Evolutionary conservation across 305 asterid genomes (phyloP).

Genomic region (Fraxinus albicans): DNA sequence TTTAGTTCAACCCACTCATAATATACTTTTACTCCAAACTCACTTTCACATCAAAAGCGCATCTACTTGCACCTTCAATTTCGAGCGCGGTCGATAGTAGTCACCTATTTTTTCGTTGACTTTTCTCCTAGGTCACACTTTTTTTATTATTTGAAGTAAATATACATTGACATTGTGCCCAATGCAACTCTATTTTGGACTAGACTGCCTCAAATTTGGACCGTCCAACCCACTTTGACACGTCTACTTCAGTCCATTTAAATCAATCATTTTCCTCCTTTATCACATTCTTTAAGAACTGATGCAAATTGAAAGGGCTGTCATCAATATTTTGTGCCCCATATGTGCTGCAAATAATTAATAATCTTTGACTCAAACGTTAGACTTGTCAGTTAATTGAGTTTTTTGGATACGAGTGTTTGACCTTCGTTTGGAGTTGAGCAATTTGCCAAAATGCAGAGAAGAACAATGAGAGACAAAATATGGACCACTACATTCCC

Average conservation of each 20-base stretch:
- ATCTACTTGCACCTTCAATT: no score
- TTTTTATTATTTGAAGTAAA: no score
- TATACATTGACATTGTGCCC: background rate
- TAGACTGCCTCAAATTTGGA: background rate
- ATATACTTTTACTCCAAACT: no score
- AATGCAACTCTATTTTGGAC: background rate
- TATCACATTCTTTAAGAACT: no score
- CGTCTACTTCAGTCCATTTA: background rate
- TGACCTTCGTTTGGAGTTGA: background rate
- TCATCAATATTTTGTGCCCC: no score
- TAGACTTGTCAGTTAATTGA: background rate
- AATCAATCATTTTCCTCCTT: background rate
- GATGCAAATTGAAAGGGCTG: background rate
- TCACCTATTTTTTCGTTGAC: no score
- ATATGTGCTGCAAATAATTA: no score
- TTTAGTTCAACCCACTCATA: no score
- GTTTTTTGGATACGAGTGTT: background rate
- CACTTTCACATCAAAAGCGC: no score
- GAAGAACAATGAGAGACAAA: conserved; percentile 26
- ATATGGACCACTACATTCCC: conserved; percentile 33
- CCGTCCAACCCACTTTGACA: background rate
- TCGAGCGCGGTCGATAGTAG: no score
- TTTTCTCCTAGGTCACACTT: no score
- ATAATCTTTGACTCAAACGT: no score
- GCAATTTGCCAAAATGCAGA: conserved; percentile 20